Percentiles rank a stretch among this genome's conserved stretches.
phyloP scores from a whole-genome alignment of 176 grass and related monocot species.

The Musa itinerans region DNA sequence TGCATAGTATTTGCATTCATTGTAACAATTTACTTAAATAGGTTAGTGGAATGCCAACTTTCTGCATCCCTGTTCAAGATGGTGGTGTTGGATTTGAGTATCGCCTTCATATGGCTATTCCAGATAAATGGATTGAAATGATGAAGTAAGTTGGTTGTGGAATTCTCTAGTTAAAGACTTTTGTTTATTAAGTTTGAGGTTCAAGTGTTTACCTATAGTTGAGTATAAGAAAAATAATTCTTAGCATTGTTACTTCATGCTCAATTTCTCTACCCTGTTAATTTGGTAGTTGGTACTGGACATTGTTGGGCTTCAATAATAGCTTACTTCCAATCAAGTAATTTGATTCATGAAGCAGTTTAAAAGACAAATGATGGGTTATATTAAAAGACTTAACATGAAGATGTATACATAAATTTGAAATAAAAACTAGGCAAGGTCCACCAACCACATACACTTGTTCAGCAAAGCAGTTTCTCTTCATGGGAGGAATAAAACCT shows the following conservation, averaged over 20 bases:
- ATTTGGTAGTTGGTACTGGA: too few species aligned
- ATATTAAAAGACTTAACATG: neutral
- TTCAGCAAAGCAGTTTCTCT: too few species aligned
- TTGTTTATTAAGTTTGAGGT: neutral
- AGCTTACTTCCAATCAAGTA: neutral
- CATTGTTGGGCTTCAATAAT: too few species aligned
- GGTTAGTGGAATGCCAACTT: constrained; percentile 94
- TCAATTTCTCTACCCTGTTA: too few species aligned
- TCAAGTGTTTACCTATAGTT: neutral
- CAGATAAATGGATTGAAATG: constrained; percentile 94
- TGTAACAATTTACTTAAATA: constrained; percentile 23
- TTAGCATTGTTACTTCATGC: neutral
- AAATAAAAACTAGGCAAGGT: too few species aligned
- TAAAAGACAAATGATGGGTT: neutral
- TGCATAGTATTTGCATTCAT: neutral
- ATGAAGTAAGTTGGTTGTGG: constrained; percentile 46
- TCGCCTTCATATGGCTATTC: constrained; percentile 77
- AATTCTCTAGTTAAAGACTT: neutral
- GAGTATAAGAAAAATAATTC: too few species aligned
- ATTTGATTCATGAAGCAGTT: neutral
- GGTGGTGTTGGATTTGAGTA: constrained; percentile 86
- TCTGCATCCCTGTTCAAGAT: constrained; percentile 57
- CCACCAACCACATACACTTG: too few species aligned
- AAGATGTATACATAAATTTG: too few species aligned
- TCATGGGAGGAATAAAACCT: neutral